Conservation (phyloP, 2,329 filamentous ascomycete species). For the Apiospora malaysiana region DNA sequence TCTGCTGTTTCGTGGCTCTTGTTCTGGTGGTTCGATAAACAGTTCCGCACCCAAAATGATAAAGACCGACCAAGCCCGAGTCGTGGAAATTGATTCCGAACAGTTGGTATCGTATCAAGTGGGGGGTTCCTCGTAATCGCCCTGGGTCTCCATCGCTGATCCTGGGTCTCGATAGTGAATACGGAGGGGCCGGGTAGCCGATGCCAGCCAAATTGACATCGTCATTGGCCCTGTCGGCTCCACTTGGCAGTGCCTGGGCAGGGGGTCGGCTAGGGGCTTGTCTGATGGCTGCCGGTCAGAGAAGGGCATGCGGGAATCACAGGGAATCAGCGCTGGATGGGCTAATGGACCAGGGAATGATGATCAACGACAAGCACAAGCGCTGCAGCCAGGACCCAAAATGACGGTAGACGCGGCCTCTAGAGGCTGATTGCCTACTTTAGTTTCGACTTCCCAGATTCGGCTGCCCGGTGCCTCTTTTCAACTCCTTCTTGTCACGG, state of each 20-base stretch:
- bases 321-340: neutral
- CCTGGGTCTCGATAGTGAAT: neutral
- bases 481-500: neutral
- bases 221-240: neutral
- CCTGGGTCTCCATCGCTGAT: neutral
- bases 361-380: slow-evolving; percentile 13
- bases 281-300: neutral
- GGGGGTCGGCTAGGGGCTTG: slow-evolving; percentile 5
- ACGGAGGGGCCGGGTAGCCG: slow-evolving; percentile 4
- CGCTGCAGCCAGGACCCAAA: neutral
- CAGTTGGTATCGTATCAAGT: neutral
- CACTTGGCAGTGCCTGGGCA: neutral
- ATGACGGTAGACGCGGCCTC: slow-evolving; percentile 8
- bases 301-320: too few relatives aligned
- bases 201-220: neutral
- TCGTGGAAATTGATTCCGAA: slow-evolving; percentile 8
- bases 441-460: neutral
- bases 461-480: neutral
- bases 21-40: neutral
- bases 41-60: neutral
- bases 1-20: neutral
- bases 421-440: neutral
- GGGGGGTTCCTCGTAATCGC: slow-evolving; percentile 11
- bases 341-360: neutral
- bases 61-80: neutral